A percentile compares a stretch with the other conserved stretches of the same genome.
Conservation (phyloP, 176 grass and related monocot genomes). For the Cocos nucifera region DNA sequence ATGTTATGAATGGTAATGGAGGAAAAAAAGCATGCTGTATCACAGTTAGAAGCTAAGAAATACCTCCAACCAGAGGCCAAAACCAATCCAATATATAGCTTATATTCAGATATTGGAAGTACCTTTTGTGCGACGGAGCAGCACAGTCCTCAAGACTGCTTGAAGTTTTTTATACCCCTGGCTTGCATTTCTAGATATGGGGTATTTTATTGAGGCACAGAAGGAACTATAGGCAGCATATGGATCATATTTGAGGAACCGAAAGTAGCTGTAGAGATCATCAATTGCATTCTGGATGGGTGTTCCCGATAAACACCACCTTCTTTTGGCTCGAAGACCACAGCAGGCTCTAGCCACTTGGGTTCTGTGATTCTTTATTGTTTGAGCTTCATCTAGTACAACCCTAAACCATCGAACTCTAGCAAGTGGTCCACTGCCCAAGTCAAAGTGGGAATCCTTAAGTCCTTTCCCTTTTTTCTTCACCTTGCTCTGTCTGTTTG, state of each 20-base stretch:
- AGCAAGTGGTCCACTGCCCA: slow-evolving; percentile 70
- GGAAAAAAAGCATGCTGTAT: too few species aligned
- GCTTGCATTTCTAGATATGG: slow-evolving; percentile 64
- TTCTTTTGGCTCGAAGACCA: slow-evolving; percentile 82
- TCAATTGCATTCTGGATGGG: slow-evolving; percentile 98
- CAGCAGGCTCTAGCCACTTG: slow-evolving; percentile 85
- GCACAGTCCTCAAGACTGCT: slow-evolving; percentile 66
- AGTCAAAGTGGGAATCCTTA: slow-evolving; percentile 47
- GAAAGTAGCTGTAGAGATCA: slow-evolving; percentile 94
- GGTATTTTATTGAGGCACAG: slow-evolving; percentile 77
- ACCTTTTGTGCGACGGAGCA: slow-evolving; percentile 97
- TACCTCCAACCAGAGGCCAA: too few species aligned
- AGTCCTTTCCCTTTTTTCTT: slow-evolving; percentile 77
- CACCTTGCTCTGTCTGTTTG: slow-evolving; percentile 23
- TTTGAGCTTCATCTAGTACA: slow-evolving; percentile 97
- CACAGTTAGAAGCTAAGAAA: too few species aligned
- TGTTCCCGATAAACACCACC: slow-evolving; percentile 98
- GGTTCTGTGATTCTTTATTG: slow-evolving; percentile 94
- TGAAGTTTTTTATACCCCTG: slow-evolving; percentile 93
- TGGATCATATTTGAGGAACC: slow-evolving; percentile 93
- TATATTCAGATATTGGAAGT: slow-evolving; percentile 9
- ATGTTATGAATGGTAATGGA: too few species aligned
- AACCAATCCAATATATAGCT: neutral
- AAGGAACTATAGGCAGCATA: slow-evolving; percentile 73
- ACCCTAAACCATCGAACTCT: slow-evolving; percentile 95